Conservation (phyloP, 106 monocot species). For the Triglochin maritima region DNA sequence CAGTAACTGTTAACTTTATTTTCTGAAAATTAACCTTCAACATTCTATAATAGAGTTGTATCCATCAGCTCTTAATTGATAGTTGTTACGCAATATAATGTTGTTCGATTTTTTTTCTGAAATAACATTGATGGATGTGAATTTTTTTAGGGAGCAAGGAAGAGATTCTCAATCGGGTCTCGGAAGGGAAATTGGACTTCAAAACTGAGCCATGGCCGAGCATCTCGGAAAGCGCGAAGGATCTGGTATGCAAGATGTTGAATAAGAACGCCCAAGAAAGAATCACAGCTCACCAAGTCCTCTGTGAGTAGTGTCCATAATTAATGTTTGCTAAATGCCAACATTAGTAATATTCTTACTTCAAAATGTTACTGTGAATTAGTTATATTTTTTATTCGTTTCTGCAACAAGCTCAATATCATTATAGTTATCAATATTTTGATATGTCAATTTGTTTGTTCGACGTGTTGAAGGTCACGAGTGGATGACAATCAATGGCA, state of each 20-base stretch:
- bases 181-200: constrained; percentile 14
- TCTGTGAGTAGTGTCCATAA: constrained; percentile 35
- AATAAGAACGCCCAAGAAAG: constrained; percentile 44
- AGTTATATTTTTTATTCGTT: no score
- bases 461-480: neutral
- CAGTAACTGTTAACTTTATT: no score
- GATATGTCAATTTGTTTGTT: neutral
- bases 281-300: constrained; percentile 42
- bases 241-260: constrained; percentile 56
- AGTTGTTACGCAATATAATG: no score
- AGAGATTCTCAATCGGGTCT: neutral
- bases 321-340: neutral
- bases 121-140: no score
- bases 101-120: no score
- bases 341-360: no score
- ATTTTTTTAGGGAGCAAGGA: neutral
- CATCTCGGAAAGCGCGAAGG: constrained; percentile 62
- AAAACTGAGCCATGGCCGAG: constrained; percentile 54
- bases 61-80: no score
- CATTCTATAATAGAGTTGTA: no score
- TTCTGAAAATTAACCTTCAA: no score
- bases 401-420: neutral
- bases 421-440: neutral
- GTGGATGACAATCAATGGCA: neutral
- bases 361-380: no score